A percentile compares a stretch with the other conserved stretches of the same genome.
Evolutionary conservation across 1,139 yeast species (phyloP).

Genomic region (Debaryomyces subglobosus): DNA sequence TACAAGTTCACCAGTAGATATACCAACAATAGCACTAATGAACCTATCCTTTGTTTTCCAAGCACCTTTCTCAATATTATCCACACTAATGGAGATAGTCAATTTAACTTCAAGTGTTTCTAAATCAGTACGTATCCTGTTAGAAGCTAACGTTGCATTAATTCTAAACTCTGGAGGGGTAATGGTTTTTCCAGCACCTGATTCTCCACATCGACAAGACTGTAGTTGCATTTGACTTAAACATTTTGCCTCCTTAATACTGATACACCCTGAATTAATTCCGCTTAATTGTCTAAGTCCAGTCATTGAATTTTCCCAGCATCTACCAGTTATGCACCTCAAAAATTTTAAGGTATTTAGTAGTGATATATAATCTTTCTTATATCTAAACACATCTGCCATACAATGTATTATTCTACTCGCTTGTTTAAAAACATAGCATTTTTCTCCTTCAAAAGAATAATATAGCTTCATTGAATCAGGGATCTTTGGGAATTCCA

Average conservation of each 20-base stretch:
- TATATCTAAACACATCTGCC: slow-evolving; percentile 43
- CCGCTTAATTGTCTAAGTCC: slow-evolving; percentile 48
- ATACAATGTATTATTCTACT: slow-evolving; percentile 44
- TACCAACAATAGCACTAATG: slow-evolving; percentile 26
- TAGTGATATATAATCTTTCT: slow-evolving; percentile 42
- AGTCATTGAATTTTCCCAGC: slow-evolving; percentile 52
- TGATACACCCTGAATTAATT: slow-evolving; percentile 41
- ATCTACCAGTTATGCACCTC: slow-evolving; percentile 41
- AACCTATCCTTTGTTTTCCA: slow-evolving; percentile 36
- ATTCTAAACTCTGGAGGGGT: slow-evolving; percentile 31
- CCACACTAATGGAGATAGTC: slow-evolving; percentile 24
- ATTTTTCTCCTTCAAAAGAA: slow-evolving; percentile 44
- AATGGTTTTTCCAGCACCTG: slow-evolving; percentile 40
- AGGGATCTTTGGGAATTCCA: slow-evolving; percentile 43
- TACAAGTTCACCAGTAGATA: slow-evolving; percentile 29
- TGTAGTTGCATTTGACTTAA: slow-evolving; percentile 38
- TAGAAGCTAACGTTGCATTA: slow-evolving; percentile 10
- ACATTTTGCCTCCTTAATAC: slow-evolving; percentile 29
- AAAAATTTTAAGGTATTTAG: slow-evolving; percentile 34
- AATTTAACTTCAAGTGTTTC: slow-evolving; percentile 16
- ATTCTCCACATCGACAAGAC: slow-evolving; percentile 37
- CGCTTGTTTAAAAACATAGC: slow-evolving; percentile 39
- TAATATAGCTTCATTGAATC: slow-evolving; percentile 41
- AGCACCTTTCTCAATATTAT: slow-evolving; percentile 16
- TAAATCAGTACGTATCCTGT: slow-evolving; percentile 9